These are phyloP conservation scores for Trypanosoma conorhini DNA, from an alignment of 208 protist species.

Conservation along the genomic window DNA sequence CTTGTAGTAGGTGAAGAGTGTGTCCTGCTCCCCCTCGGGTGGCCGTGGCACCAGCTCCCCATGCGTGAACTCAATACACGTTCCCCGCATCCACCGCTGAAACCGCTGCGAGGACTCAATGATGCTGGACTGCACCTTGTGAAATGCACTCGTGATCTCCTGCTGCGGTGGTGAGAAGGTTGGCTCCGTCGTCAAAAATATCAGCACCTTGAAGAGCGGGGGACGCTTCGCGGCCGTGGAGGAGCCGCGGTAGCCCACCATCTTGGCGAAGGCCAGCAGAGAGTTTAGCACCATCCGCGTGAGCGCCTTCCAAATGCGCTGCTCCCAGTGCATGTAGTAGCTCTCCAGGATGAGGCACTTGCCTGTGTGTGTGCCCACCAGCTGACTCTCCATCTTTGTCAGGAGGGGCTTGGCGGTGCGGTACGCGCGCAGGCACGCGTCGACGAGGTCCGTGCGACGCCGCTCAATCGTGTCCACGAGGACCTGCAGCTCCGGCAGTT, in stretches of 20 bases:
- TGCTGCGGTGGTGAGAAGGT: slow-evolving; percentile 93
- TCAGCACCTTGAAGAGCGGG: slow-evolving; percentile 94
- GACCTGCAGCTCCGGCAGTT: slow-evolving; percentile 91
- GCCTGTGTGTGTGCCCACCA: slow-evolving; percentile 93
- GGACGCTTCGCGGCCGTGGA: slow-evolving; percentile 42
- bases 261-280: slow-evolving; percentile 81
- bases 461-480: slow-evolving; percentile 93
- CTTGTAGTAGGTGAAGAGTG: slow-evolving; percentile 95
- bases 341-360: slow-evolving; percentile 81
- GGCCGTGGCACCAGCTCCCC: slow-evolving; percentile 88
- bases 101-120: slow-evolving; percentile 95
- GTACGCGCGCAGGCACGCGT: slow-evolving; percentile 93
- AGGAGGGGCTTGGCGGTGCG: slow-evolving; percentile 94
- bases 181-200: slow-evolving; percentile 92
- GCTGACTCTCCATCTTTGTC: slow-evolving; percentile 95
- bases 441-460: slow-evolving; percentile 70
- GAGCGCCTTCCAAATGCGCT: slow-evolving; percentile 94
- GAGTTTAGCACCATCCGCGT: slow-evolving; percentile 90
- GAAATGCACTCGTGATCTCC: slow-evolving; percentile 92
- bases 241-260: slow-evolving; percentile 78
- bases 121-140: slow-evolving; percentile 92
- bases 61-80: slow-evolving; percentile 95
- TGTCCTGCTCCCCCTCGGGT: slow-evolving; percentile 77
- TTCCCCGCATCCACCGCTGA: slow-evolving; percentile 96
- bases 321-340: slow-evolving; percentile 98